Percentiles rank a stretch among this genome's conserved stretches.
Conservation (phyloP, 106 monocot species). For the Narthecium ossifragum region DNA sequence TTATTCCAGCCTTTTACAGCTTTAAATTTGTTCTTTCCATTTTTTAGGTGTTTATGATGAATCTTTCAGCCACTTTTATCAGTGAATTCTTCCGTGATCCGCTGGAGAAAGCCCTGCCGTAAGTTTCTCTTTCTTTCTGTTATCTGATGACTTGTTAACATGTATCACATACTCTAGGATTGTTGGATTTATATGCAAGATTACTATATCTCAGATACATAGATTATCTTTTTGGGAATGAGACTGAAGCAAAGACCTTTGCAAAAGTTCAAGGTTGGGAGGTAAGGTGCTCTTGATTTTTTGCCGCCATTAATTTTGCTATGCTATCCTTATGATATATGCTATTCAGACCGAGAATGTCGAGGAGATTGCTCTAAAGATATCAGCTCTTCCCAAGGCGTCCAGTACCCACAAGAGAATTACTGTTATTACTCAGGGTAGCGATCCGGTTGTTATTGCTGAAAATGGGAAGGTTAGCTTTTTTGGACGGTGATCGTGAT, state of each 20-base stretch:
- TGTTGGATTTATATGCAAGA: too few species aligned
- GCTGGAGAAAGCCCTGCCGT: conserved; percentile 86
- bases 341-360: conserved; percentile 76
- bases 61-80: conserved; percentile 95
- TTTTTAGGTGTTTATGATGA: conserved; percentile 66
- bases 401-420: conserved; percentile 59
- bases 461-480: conserved; percentile 86
- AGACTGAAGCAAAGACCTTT: conserved; percentile 88
- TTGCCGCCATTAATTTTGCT: neutral
- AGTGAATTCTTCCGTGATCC: conserved; percentile 82
- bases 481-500: too few species aligned
- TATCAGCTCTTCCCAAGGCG: conserved; percentile 71
- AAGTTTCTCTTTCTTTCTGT: conserved; percentile 21
- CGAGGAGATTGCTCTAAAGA: conserved; percentile 89
- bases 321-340: conserved; percentile 1
- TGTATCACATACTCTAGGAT: too few species aligned
- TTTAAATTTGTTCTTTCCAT: neutral
- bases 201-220: conserved; percentile 56
- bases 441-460: conserved; percentile 84
- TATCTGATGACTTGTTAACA: too few species aligned
- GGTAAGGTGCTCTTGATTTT: conserved; percentile 26
- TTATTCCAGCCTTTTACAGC: neutral
- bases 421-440: conserved; percentile 83
- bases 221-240: conserved; percentile 90
- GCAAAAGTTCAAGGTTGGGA: conserved; percentile 86